Conservation (phyloP, 805 yeast species). For the Phaffomyces opuntiae region DNA sequence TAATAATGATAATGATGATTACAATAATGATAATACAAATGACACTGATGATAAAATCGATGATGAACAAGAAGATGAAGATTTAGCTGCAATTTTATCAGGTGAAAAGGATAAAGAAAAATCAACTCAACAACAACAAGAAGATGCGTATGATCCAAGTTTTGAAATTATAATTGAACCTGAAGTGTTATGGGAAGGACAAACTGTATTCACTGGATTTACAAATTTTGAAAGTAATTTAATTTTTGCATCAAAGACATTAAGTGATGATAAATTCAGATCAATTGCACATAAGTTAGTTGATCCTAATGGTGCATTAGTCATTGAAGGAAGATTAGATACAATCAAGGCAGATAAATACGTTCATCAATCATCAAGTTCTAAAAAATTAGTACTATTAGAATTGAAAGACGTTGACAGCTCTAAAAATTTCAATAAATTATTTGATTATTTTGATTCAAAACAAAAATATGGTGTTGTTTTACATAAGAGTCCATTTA, state of each 20-base stretch:
- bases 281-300: slow-evolving; percentile 16
- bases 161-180: neutral
- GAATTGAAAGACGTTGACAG: slow-evolving; percentile 30
- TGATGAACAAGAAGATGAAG: slow-evolving; percentile 28
- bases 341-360: slow-evolving; percentile 48
- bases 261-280: slow-evolving; percentile 19
- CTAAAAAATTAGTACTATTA: slow-evolving; percentile 49
- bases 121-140: slow-evolving; percentile 4
- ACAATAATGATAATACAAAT: slow-evolving; percentile 22
- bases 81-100: slow-evolving; percentile 26
- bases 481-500: slow-evolving; percentile 30
- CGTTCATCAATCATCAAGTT: slow-evolving; percentile 35
- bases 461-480: slow-evolving; percentile 41
- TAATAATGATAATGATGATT: slow-evolving; percentile 6
- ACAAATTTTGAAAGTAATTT: slow-evolving; percentile 32
- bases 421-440: slow-evolving; percentile 15
- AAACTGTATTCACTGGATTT: slow-evolving; percentile 41
- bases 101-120: slow-evolving; percentile 18
- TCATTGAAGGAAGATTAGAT: slow-evolving; percentile 60
- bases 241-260: slow-evolving; percentile 23
- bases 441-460: slow-evolving; percentile 28
- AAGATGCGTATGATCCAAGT: slow-evolving; percentile 18
- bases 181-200: slow-evolving; percentile 39
- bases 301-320: slow-evolving; percentile 26
- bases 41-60: slow-evolving; percentile 12